These are phyloP conservation scores for Haplosporangium gracile DNA, from an alignment of 192 early-diverging fungal genomes.

Conservation along the genomic window DNA sequence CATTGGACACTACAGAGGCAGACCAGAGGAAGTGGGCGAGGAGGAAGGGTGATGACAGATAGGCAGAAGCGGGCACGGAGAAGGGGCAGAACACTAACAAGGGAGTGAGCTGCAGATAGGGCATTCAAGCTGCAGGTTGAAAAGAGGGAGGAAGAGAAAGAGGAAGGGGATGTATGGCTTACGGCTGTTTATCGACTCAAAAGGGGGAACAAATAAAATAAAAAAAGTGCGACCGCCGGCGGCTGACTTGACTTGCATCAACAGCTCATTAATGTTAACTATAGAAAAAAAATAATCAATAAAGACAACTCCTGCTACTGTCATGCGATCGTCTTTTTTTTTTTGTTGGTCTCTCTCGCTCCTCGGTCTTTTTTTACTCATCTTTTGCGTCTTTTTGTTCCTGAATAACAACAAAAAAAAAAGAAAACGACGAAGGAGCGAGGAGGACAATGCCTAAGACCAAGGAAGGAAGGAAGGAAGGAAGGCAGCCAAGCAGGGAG, in stretches of 20 bases:
- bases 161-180: not conserved
- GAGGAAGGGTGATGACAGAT: too few relatives aligned
- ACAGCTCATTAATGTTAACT: not conserved
- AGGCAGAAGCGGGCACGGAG: not conserved
- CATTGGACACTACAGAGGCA: too few relatives aligned
- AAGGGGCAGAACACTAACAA: not conserved
- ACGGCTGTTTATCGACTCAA: not conserved
- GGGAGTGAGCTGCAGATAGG: not conserved
- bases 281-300: not conserved
- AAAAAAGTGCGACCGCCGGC: not conserved
- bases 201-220: not conserved
- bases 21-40: too few relatives aligned
- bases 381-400: not conserved
- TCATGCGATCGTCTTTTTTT: not conserved
- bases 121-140: not conserved
- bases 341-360: not conserved
- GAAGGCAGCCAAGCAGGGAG: too few relatives aligned
- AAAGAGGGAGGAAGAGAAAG: not conserved
- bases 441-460: not conserved
- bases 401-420: not conserved
- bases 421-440: not conserved
- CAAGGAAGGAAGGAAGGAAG: too few relatives aligned
- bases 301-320: not conserved
- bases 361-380: not conserved
- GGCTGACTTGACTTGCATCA: too few relatives aligned